Evolutionary conservation across 441 rosid genomes (phyloP).

Genomic region (Erodium trifolium): DNA sequence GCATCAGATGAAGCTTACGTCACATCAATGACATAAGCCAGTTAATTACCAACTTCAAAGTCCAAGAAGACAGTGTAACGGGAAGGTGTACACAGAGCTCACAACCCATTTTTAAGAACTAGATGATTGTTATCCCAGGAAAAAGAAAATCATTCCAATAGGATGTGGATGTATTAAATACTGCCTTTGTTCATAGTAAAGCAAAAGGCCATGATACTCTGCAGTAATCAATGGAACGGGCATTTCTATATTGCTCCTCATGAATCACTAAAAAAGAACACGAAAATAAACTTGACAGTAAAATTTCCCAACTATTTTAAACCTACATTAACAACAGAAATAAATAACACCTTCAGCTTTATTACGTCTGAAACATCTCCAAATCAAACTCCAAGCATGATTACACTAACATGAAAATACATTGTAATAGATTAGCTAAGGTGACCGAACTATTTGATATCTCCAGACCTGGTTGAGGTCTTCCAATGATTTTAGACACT

Average conservation of each 20-base stretch:
- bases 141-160: not conserved
- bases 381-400: not conserved
- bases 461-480: not conserved
- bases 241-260: not conserved
- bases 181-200: not conserved
- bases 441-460: not conserved
- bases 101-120: not conserved
- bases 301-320: not conserved
- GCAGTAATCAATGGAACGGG: not conserved
- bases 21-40: not conserved
- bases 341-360: not conserved
- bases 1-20: not conserved
- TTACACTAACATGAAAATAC: not conserved
- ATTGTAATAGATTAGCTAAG: not conserved
- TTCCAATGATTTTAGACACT: not conserved
- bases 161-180: not conserved
- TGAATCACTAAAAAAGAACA: not conserved
- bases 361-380: not conserved
- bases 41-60: not conserved
- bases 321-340: not conserved
- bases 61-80: not conserved
- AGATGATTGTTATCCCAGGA: not conserved
- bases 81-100: not conserved
- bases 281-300: not conserved
- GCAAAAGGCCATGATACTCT: not conserved